Base-by-base conservation (phyloP, 2,329 filamentous ascomycete species). In the Colletotrichum sp. region DNA sequence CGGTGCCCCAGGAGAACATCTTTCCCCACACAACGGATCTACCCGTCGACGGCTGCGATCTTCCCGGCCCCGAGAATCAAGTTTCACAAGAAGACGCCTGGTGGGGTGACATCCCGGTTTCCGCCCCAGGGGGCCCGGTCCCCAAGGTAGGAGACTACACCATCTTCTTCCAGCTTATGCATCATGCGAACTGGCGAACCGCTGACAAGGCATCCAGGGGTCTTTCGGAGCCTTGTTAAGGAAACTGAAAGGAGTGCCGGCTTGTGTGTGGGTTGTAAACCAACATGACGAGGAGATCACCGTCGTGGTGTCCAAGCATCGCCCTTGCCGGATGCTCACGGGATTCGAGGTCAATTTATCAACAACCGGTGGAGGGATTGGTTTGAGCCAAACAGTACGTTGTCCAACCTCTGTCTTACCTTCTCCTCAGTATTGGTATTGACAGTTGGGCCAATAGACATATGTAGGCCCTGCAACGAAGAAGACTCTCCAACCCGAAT, bases 381-480 rank as follows among this genome's bases (percentile, higher is more conserved):
- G 43, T 13, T 48, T 48, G 43, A 48, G 43, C 43, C 43, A 48
- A 3, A 48, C 43, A 10, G 43, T 48, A 48, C 10, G 43, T 48
- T 48, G 2, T 1, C 2, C 6, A n/a, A 4, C 3, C 0, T 48
- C 18, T 13, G 43, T 7, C 6, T n/a, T 1, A 2, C 10, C n/a
- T 12, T 48, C 18, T 4, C n/a, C 21, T n/a, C n/a, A 13, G 18
- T 21, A 1, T 48, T 21, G 18, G 0, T 8, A 21, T 48, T 48
- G 18, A 48, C 0, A 12, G 7, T 13, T 13, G 9, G 43, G n/a
- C 6, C 3, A 48, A 48, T 13, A 48, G 43, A 48, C 43, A 12
- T 48, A 48, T 1, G 43, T 48, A 1, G 43, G 43, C 43, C 43
- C 43, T 3, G 43, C 43, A 21, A 48, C 43, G n/a, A 48, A 48